Evolutionary conservation across 306 rosid genomes (phyloP).

Genomic region (Trifolium pratense): DNA sequence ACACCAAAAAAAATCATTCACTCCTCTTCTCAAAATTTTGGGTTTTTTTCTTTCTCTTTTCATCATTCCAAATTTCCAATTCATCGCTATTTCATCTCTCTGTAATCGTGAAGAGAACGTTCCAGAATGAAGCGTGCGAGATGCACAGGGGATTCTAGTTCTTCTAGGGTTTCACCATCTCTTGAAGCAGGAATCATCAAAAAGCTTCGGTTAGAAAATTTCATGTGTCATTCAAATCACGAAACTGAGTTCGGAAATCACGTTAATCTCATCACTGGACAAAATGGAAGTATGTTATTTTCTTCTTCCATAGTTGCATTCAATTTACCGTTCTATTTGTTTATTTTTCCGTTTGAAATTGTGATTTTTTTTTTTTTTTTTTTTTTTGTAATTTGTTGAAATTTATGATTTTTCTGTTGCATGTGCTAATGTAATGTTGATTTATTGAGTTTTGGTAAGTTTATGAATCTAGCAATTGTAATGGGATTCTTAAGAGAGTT

Average conservation of each 20-base stretch:
- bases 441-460: neutral
- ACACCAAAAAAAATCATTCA: neutral
- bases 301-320: neutral
- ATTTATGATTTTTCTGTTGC: neutral
- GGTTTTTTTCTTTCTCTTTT: neutral
- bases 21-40: neutral
- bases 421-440: neutral
- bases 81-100: neutral
- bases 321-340: neutral
- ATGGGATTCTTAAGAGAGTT: too few species aligned
- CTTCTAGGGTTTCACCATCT: slow-evolving; percentile 43
- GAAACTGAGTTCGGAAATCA: slow-evolving; percentile 72
- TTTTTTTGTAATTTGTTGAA: too few species aligned
- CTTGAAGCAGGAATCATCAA: slow-evolving; percentile 65
- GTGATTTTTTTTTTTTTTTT: too few species aligned
- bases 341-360: too few species aligned
- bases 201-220: slow-evolving; percentile 75
- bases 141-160: slow-evolving; percentile 23
- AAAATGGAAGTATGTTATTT: slow-evolving; percentile 78
- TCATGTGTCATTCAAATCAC: slow-evolving; percentile 87
- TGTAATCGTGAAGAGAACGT: neutral
- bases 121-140: slow-evolving; percentile 23
- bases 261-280: slow-evolving; percentile 87
- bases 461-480: too few species aligned
- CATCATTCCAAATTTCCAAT: neutral